Base-by-base conservation (phyloP, 495 filamentous ascomycete species). In the Cudoniella acicularis region DNA sequence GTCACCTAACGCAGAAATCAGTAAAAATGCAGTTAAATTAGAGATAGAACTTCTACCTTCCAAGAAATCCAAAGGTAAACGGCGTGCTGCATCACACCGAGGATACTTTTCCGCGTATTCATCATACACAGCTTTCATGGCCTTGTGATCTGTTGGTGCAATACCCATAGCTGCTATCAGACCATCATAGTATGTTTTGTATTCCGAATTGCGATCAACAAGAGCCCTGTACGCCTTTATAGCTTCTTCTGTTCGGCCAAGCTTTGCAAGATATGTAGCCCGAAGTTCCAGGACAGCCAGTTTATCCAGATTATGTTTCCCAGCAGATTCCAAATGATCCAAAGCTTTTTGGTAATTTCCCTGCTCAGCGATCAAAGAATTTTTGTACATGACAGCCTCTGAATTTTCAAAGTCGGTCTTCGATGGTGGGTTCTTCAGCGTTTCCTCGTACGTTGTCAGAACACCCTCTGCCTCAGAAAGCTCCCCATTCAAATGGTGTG, bases 311-410 rank as follows among this genome's bases (percentile, higher is more conserved):
- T 84, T 89, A 62, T 84, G 75, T 77, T 92, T 90, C 42, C 80
- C 80, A 48, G 89, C 81, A 6, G 79, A 79, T 62, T 96, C 87
- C 10, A 99, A 76, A 69, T 99, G 91, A 49, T 96, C 87, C 70
- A 99, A 70, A 17, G 94, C 94, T 64, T 85, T 79, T 65, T 91
- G 81, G 17, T 82, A 76, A 46, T 98, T 85, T 10, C 91, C 91
- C 24, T 77, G 76, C 70, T 97, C 95, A 26, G 90, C 91, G 69
- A 99, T 96, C 59, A 99, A 87, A 18, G 81, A 80, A 70, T 98
- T 99, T 75, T 96, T 97, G 75, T 99, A 99, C 70, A 99, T 78
- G 13, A 88, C 78, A 20, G 94, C 93, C 73, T 99, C 94, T n/a
- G 91, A 91, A 70, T 99, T 90, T 69, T 99, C 94, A 61, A 78